These are phyloP conservation scores for Pueraria montana DNA, from an alignment of 306 rosid genomes.

Conservation along the genomic window DNA sequence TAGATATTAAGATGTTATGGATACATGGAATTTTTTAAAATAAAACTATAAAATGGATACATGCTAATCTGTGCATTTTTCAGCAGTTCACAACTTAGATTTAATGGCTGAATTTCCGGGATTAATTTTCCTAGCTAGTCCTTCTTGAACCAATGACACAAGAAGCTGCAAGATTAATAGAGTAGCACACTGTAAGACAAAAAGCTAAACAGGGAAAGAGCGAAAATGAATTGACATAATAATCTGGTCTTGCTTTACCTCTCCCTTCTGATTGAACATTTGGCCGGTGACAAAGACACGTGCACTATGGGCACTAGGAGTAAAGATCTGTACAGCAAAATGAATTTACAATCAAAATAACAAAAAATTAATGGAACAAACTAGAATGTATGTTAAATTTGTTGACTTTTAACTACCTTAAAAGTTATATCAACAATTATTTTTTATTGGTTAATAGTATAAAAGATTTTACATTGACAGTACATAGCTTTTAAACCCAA, in stretches of 20 bases:
- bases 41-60: background rate
- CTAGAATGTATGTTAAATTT: no score
- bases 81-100: slow-evolving; percentile 70
- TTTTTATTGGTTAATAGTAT: no score
- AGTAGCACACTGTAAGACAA: slow-evolving; percentile 37
- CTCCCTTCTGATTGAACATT: slow-evolving; percentile 89
- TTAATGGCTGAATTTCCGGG: slow-evolving; percentile 37
- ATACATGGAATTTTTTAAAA: background rate
- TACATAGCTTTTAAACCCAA: background rate
- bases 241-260: slow-evolving; percentile 61
- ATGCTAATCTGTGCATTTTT: background rate
- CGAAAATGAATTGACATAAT: background rate
- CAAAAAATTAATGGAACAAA: background rate
- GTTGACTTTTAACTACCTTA: no score
- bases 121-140: slow-evolving; percentile 65
- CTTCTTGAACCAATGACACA: slow-evolving; percentile 86
- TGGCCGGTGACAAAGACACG: slow-evolving; percentile 78
- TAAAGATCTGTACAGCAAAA: slow-evolving; percentile 59
- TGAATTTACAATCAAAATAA: slow-evolving; percentile 40
- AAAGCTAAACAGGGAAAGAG: slow-evolving; percentile 10
- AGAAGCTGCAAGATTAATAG: slow-evolving; percentile 56
- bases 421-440: no score
- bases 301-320: slow-evolving; percentile 68
- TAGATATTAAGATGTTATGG: background rate
- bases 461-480: no score